Evolutionary conservation across 306 rosid species (phyloP).

Genomic region (Comarum palustre): DNA sequence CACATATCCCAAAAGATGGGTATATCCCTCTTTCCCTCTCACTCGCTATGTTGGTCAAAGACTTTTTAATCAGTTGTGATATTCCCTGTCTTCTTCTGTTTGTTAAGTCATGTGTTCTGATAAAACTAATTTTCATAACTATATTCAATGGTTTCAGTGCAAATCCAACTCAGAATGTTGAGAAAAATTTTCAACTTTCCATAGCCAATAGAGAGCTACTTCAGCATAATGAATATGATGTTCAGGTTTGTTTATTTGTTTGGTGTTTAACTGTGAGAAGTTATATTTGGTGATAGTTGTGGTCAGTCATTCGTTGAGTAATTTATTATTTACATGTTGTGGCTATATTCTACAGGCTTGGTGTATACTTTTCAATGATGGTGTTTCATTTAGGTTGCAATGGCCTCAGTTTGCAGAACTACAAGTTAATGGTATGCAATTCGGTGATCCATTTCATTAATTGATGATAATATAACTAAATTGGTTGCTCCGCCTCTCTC

Average conservation of each 20-base stretch:
- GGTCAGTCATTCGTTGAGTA: constrained; percentile 19
- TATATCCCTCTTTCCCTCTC: constrained; percentile 21
- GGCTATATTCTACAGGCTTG: constrained; percentile 53
- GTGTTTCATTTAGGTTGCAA: constrained; percentile 97
- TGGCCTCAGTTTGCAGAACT: constrained; percentile 94
- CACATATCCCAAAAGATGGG: constrained; percentile 70
- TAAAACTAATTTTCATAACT: neutral
- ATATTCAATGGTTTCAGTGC: constrained; percentile 37
- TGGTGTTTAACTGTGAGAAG: constrained; percentile 18
- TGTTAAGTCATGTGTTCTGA: neutral
- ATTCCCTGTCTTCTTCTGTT: neutral
- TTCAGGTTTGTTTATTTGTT: constrained; percentile 60
- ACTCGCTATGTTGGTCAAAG: neutral
- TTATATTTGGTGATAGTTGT: constrained; percentile 9
- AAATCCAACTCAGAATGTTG: constrained; percentile 78
- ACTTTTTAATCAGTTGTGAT: neutral
- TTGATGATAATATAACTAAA: neutral
- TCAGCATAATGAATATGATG: constrained; percentile 60
- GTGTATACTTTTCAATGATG: constrained; percentile 97
- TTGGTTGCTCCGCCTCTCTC: neutral
- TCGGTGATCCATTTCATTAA: neutral
- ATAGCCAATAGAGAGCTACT: constrained; percentile 70
- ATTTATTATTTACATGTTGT: neutral
- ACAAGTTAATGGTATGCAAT: constrained; percentile 72
- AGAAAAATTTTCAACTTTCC: constrained; percentile 73